Base-by-base conservation (phyloP, 78 protist genomes). In the Mantamonas sphyraenae region DNA sequence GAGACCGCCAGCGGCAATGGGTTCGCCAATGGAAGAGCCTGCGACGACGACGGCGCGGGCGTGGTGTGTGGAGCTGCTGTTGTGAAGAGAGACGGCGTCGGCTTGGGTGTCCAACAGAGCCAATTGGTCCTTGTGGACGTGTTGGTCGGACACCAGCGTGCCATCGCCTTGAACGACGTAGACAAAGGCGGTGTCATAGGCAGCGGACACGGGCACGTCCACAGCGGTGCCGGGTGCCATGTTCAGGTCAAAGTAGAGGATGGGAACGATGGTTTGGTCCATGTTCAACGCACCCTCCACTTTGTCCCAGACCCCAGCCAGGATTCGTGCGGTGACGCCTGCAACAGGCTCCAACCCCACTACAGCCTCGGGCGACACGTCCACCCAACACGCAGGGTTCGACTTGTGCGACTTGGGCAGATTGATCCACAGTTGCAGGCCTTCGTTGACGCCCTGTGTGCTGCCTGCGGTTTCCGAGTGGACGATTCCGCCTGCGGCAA, bases 331-430 rank as follows among this genome's bases (percentile, higher is more conserved):
- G 30, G 35, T 62, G 22, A 37, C 35, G 17, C 61, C 83, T 30
- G 28, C n/a, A 0, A 37, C 74, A 33, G 39, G 55, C 26, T 2
- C 3, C 26, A 60, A 69, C 14, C 2, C 30, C 0, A 80, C 85
- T 10, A 81, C 56, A 39, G 28, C 1, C 17, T 55, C 47, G 1
- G 71, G 50, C 22, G 59, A 55, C n/a, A 84, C 43, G 31, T 64
- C 74, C 73, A 86, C 86, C 78, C 82, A 85, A n/a, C 79, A 33
- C 33, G 94, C 91, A 34, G 79, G 70, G 35, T n/a, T 43, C 94
- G 86, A 86, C 73, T 89, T 89, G 47, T 75, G 65, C 53, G 14
- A 22, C 8, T 51, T 37, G 10, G 86, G 86, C 22, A 86, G 69
- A 43, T 89, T 89, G 51, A 78, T 30, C 93, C 93, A 89, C 1